phyloP scores from a whole-genome alignment of 2,329 filamentous ascomycete species.

The Magnaporthiopsis rhizophila region DNA sequence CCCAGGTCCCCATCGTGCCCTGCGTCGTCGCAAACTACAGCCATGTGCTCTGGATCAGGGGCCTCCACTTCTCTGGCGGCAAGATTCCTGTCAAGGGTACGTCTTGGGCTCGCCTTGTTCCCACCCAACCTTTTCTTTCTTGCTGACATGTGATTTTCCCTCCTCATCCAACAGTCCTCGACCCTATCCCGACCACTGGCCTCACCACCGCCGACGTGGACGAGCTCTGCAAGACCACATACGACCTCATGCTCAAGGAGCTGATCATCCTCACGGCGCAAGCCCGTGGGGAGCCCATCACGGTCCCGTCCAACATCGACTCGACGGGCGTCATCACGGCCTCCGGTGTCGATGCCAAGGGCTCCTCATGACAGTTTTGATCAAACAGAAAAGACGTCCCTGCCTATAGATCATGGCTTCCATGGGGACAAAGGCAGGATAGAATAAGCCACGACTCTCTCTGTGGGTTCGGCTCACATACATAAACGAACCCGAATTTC shows the following conservation, averaged over 20 bases:
- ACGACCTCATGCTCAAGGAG: slow-evolving; percentile 68
- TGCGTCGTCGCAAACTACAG: slow-evolving; percentile 75
- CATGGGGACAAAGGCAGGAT: neutral
- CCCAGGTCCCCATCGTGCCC: slow-evolving; percentile 86
- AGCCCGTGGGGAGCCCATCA: slow-evolving; percentile 32
- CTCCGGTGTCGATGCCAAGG: slow-evolving; percentile 21
- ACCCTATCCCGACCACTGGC: slow-evolving; percentile 69
- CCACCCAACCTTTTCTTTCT: slow-evolving; percentile 2
- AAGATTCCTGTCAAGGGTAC: slow-evolving; percentile 68
- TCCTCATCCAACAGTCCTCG: slow-evolving; percentile 49
- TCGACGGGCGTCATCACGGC: slow-evolving; percentile 23
- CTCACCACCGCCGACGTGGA: slow-evolving; percentile 73
- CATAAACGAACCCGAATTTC: neutral
- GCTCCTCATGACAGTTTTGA: neutral
- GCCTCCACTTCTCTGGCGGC: slow-evolving; percentile 57
- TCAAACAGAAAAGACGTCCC: neutral
- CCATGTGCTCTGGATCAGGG: slow-evolving; percentile 59
- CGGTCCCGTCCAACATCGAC: slow-evolving; percentile 16
- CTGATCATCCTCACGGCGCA: slow-evolving; percentile 45
- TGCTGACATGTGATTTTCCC: slow-evolving; percentile 2
- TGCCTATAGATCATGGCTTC: neutral
- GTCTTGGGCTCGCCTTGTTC: slow-evolving; percentile 14
- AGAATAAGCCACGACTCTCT: neutral
- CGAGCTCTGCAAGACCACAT: slow-evolving; percentile 56
- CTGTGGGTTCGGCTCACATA: neutral